These are phyloP conservation scores for Rhizopus sp. DNA, from an alignment of 371 early-diverging fungal species.

Conservation along the genomic window DNA sequence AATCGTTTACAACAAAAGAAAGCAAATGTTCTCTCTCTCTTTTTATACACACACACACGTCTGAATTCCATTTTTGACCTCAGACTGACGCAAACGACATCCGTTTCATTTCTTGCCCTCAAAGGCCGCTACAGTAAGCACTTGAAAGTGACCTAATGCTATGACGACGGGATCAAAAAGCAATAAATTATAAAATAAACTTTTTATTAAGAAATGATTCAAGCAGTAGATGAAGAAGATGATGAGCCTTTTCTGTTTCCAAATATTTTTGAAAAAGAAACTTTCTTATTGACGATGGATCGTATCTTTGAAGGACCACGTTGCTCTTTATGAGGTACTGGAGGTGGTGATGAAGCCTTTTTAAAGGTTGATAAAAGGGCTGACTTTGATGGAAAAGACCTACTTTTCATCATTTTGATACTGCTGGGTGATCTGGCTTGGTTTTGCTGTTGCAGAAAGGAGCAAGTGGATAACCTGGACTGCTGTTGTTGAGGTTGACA, in stretches of 20 bases:
- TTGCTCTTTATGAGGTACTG: slow-evolving; percentile 21
- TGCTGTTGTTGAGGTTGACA: slow-evolving; percentile 15
- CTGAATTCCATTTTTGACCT: no score
- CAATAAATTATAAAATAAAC: neutral
- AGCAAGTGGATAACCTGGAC: neutral
- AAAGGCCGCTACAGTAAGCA: no score
- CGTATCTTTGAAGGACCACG: slow-evolving; percentile 33
- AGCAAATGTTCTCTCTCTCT: no score
- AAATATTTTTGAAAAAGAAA: slow-evolving; percentile 43
- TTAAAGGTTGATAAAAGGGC: slow-evolving; percentile 12
- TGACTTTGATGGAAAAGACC: slow-evolving; percentile 37
- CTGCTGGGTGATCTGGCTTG: neutral
- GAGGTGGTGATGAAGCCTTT: slow-evolving; percentile 12
- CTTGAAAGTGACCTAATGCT: no score
- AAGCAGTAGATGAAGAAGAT: slow-evolving; percentile 5
- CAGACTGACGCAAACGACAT: no score
- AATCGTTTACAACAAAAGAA: no score
- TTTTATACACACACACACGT: no score
- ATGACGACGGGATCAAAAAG: no score
- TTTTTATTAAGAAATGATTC: neutral
- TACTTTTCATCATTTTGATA: slow-evolving; percentile 35
- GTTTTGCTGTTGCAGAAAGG: slow-evolving; percentile 4
- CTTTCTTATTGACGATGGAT: slow-evolving; percentile 45
- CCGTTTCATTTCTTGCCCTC: no score
- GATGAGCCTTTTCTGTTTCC: slow-evolving; percentile 26